These are phyloP conservation scores for Amanita molliuscula DNA, from an alignment of 768 basidiomycete species.

Conservation along the genomic window DNA sequence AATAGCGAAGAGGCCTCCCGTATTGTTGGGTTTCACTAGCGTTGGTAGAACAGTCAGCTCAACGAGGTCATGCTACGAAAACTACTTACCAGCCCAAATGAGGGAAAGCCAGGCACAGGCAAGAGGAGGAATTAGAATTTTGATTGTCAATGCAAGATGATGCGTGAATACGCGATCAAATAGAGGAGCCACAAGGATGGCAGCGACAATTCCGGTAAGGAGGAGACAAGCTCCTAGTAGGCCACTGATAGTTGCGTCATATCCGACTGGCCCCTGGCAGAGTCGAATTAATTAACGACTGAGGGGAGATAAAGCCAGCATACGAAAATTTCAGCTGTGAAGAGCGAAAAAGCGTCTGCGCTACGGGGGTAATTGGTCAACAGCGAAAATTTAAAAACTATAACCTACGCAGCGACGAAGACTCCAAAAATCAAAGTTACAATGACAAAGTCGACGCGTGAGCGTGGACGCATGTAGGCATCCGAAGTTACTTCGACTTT, in stretches of 20 bases:
- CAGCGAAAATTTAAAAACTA: neutral
- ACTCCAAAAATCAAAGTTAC: conserved; percentile 50
- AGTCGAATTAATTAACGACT: neutral
- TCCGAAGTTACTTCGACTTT: conserved; percentile 23
- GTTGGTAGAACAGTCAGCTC: conserved; percentile 15
- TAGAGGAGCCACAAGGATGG: conserved; percentile 59
- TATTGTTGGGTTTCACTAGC: conserved; percentile 54
- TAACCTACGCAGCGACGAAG: conserved; percentile 50
- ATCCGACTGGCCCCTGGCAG: conserved; percentile 59
- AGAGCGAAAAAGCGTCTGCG: conserved; percentile 50
- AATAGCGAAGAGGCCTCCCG: conserved; percentile 49
- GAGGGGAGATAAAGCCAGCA: conserved; percentile 11
- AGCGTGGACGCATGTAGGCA: conserved; percentile 48
- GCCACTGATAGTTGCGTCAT: conserved; percentile 55
- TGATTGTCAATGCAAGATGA: conserved; percentile 50
- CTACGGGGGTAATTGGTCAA: conserved; percentile 19
- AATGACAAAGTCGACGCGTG: conserved; percentile 65
- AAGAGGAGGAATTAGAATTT: conserved; percentile 51
- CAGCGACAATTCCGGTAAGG: conserved; percentile 59
- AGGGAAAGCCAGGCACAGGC: conserved; percentile 59
- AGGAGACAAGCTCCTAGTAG: conserved; percentile 60
- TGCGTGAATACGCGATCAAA: conserved; percentile 77
- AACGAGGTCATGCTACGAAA: too few relatives aligned
- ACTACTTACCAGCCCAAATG: conserved; percentile 68
- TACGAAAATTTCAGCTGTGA: conserved; percentile 63